These are phyloP conservation scores for Globisporangium heterothallicum DNA, from an alignment of 352 stramenopile species.

Conservation along the genomic window DNA sequence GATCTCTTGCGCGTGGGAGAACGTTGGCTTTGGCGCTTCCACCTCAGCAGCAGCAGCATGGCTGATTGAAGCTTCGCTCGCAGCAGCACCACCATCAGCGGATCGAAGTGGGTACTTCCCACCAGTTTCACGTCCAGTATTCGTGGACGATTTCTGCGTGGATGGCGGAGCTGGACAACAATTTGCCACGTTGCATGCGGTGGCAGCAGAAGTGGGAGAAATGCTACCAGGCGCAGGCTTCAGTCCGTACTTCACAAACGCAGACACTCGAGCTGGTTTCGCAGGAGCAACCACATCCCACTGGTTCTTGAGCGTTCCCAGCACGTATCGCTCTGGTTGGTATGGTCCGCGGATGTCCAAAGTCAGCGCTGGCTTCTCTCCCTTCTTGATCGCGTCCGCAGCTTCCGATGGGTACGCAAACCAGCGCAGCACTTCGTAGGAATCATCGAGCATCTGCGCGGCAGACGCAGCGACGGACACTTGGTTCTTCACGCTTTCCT, in stretches of 20 bases:
- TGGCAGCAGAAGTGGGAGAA: no score
- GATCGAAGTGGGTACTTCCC: slow-evolving; percentile 54
- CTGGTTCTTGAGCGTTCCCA: slow-evolving; percentile 35
- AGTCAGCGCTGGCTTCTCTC: slow-evolving; percentile 65
- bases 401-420: slow-evolving; percentile 71
- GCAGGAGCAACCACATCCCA: slow-evolving; percentile 22
- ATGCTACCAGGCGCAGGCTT: slow-evolving; percentile 4
- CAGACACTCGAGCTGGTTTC: slow-evolving; percentile 4
- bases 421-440: slow-evolving; percentile 57
- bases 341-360: slow-evolving; percentile 36
- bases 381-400: slow-evolving; percentile 84
- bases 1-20: slow-evolving; percentile 35
- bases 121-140: slow-evolving; percentile 22
- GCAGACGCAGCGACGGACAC: slow-evolving; percentile 27
- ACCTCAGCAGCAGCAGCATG: slow-evolving; percentile 8
- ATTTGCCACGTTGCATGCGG: no score
- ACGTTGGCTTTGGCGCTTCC: slow-evolving; percentile 14
- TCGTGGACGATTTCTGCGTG: slow-evolving; percentile 16
- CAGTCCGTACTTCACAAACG: slow-evolving; percentile 8
- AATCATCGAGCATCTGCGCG: slow-evolving; percentile 45
- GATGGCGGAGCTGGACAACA: no score
- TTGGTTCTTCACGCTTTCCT: slow-evolving; percentile 13
- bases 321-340: slow-evolving; percentile 43
- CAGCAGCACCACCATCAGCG: slow-evolving; percentile 8
- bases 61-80: neutral